Percentiles rank a stretch among this genome's conserved stretches.
Evolutionary conservation across 306 rosid species (phyloP).

Genomic region (Prosopis cineraria): DNA sequence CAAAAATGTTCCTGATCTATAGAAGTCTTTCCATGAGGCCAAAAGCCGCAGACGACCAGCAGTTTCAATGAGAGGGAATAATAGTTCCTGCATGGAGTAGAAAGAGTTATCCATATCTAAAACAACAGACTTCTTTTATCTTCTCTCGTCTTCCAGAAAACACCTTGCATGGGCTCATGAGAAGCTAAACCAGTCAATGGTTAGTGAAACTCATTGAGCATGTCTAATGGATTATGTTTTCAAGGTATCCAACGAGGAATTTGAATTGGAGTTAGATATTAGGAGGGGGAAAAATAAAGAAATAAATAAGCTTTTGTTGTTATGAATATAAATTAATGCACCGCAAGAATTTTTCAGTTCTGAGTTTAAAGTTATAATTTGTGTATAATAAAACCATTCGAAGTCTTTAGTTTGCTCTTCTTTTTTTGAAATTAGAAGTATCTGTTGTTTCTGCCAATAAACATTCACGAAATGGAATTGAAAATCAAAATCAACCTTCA

Average conservation of each 20-base stretch:
- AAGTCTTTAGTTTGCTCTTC: constrained; percentile 6
- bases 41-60: constrained; percentile 50
- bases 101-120: constrained; percentile 31
- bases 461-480: constrained; percentile 26
- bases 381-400: constrained; percentile 7
- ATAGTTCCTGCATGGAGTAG: constrained; percentile 71
- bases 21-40: constrained; percentile 79
- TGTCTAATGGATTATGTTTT: constrained; percentile 7
- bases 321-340: background rate
- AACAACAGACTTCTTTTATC: constrained; percentile 24
- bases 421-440: constrained; percentile 21
- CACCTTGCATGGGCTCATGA: constrained; percentile 11
- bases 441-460: constrained; percentile 17
- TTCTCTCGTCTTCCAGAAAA: constrained; percentile 10
- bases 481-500: constrained; percentile 71
- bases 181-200: constrained; percentile 13
- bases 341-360: constrained; percentile 2
- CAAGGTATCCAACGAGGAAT: constrained; percentile 17
- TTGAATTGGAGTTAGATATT: constrained; percentile 9
- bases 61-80: constrained; percentile 63
- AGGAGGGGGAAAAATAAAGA: background rate
- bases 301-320: constrained; percentile 1
- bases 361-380: constrained; percentile 25
- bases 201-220: constrained; percentile 28
- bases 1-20: constrained; percentile 68